These are phyloP conservation scores for Polyrhizophydium stewartii DNA, from an alignment of 371 early-diverging fungal species.

Conservation along the genomic window DNA sequence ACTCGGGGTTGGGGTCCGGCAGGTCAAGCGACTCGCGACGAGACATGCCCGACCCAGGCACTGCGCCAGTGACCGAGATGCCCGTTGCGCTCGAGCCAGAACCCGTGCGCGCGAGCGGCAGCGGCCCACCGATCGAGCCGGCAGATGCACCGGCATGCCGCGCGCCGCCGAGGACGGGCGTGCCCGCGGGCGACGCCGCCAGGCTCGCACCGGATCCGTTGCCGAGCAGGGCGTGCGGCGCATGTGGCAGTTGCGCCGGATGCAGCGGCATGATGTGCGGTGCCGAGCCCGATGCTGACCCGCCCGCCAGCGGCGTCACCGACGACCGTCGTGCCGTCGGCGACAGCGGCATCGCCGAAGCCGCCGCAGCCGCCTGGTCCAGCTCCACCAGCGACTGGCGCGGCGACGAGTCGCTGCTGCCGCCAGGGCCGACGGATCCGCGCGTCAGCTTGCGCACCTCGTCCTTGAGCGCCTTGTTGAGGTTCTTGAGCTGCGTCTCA, in stretches of 20 bases:
- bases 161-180: too few relatives aligned
- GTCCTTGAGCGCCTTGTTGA: slow-evolving; percentile 47
- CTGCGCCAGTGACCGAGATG: neutral
- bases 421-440: slow-evolving; percentile 13
- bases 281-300: neutral
- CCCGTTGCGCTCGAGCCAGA: neutral
- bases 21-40: neutral
- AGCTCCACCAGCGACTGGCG: slow-evolving; percentile 13
- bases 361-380: slow-evolving; percentile 5
- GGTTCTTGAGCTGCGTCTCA: slow-evolving; percentile 35
- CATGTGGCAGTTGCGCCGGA: too few relatives aligned
- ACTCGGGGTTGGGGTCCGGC: slow-evolving; percentile 62
- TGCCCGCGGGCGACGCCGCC: neutral
- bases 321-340: slow-evolving; percentile 3
- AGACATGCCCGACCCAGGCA: neutral
- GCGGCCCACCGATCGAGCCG: neutral
- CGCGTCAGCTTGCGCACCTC: slow-evolving; percentile 44
- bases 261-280: neutral
- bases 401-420: slow-evolving; percentile 17
- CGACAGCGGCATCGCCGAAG: slow-evolving; percentile 4
- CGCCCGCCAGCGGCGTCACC: neutral
- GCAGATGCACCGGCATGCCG: too few relatives aligned
- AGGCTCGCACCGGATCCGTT: neutral
- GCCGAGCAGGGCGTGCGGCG: too few relatives aligned
- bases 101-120: neutral